Base-by-base conservation (phyloP, 2,329 filamentous ascomycete genomes). In the Pezicula radicicola region DNA sequence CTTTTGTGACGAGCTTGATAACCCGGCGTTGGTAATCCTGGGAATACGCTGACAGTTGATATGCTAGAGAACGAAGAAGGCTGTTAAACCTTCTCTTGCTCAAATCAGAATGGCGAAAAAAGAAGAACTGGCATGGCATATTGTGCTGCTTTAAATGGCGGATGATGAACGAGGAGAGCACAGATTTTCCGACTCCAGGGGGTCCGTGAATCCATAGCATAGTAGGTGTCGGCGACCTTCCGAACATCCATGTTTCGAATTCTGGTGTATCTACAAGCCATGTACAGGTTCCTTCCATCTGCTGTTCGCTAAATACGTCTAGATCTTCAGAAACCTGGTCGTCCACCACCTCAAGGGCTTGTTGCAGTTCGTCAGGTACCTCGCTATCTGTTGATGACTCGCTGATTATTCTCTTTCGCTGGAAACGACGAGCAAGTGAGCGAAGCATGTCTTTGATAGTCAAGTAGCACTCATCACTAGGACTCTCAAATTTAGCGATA, bases 161-260 rank as follows among this genome's bases (percentile, higher is more conserved):
- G 39, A 68, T 62, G 35, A 65, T 54, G 48, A 52, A 64, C 5
- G 66, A 56, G 9, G 65, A 60, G 5, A 66, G 19, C 3, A 68
- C 60, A 7, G 68, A 69, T 47, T 71, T 71, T 6, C 68, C 68
- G 40, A 46, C 59, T 3, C 54, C 68, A 10, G 68, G 57, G 3
- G 42, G 41, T 12, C 51, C 68, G 49, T 55, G 48, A 25, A 65
- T 39, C 66, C 68, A 70, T 13, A 67, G 36, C 13, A 39, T 15
- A 9, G 36, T n/a, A 39, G 36, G 36, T 39, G 36, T 39, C 12
- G 6, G 67, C 25, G 47, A 51, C 19, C 3, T 48, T 12, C 33
- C 30, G 12, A 37, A 15, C 25, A 21, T 25, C 13, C 10, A 33
- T 9, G 16, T 50, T 30, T 30, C 16, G 21, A 39, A 39, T 8